Evolutionary conservation across 2,329 filamentous ascomycete species (phyloP).

Genomic region (Paramyrothecium roridum): DNA sequence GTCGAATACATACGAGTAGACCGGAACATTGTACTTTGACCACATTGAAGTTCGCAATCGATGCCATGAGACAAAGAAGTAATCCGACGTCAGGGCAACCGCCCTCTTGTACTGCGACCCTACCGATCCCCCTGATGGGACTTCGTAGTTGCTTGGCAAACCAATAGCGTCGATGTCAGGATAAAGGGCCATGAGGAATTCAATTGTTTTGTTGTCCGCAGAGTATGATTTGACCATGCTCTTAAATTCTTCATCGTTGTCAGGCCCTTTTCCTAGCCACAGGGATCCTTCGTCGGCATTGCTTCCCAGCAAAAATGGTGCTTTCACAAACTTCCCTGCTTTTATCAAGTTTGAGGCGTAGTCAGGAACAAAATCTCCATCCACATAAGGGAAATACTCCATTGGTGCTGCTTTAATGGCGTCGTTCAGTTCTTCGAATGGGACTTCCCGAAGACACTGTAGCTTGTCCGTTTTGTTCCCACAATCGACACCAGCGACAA

Average conservation of each 20-base stretch:
- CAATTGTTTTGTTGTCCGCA: conserved; percentile 16
- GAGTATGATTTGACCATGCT: conserved; percentile 13
- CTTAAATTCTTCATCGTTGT: conserved; percentile 50
- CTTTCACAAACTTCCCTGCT: conserved; percentile 57
- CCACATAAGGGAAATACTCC: conserved; percentile 18
- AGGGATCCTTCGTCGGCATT: conserved; percentile 63
- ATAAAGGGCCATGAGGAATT: too few relatives aligned
- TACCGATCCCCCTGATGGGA: too few relatives aligned
- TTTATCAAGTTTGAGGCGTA: conserved; percentile 48
- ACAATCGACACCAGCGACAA: conserved; percentile 21
- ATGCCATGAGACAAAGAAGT: too few relatives aligned
- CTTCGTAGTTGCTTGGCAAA: too few relatives aligned
- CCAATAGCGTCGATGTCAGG: too few relatives aligned
- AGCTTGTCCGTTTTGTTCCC: conserved; percentile 16
- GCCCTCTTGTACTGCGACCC: too few relatives aligned
- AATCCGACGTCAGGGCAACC: too few relatives aligned
- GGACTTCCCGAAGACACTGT: conserved; percentile 26
- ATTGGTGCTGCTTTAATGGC: conserved; percentile 20
- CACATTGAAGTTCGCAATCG: too few relatives aligned
- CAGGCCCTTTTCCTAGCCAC: conserved; percentile 51
- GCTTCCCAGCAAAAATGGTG: conserved; percentile 60
- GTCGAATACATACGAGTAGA: too few relatives aligned
- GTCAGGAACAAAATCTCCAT: conserved; percentile 37
- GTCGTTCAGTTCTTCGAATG: conserved; percentile 23
- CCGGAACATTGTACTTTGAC: too few relatives aligned